A percentile compares a stretch with the other conserved stretches of the same genome.
Conservation (phyloP, 257 asterid species). For the Solanum peruvianum region DNA sequence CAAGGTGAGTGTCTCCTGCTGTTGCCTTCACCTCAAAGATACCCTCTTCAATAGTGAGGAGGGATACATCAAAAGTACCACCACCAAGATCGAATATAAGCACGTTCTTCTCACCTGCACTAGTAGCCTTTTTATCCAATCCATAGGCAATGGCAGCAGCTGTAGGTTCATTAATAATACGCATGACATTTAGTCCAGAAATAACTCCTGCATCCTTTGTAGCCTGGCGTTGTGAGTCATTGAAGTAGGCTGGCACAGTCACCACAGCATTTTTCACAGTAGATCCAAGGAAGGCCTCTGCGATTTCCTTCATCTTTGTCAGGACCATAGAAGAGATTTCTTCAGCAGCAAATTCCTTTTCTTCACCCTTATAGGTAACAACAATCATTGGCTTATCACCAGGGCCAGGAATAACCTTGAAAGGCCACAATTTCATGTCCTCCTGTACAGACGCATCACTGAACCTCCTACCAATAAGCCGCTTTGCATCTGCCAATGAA, state of each 20-base stretch:
- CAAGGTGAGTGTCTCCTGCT: conserved; percentile 34
- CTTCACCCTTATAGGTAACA: conserved; percentile 21
- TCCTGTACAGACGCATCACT: conserved; percentile 11
- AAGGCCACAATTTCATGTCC: conserved; percentile 18
- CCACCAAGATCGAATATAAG: conserved; percentile 32
- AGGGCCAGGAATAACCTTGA: conserved; percentile 16
- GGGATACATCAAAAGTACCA: conserved; percentile 34
- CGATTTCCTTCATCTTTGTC: conserved; percentile 17
- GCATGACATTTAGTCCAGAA: conserved; percentile 30
- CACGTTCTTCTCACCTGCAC: conserved; percentile 27
- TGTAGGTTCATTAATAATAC: conserved; percentile 30
- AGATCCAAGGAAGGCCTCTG: conserved; percentile 17
- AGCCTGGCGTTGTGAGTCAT: conserved; percentile 36
- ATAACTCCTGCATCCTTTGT: conserved; percentile 37
- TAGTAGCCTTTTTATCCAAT: conserved; percentile 29
- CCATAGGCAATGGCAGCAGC: conserved; percentile 39
- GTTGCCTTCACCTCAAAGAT: conserved; percentile 32
- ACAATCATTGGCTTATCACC: conserved; percentile 22
- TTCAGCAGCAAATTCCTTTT: conserved; percentile 17
- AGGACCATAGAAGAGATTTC: conserved; percentile 19
- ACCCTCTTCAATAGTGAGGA: conserved; percentile 31
- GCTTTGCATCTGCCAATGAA: conserved; percentile 10
- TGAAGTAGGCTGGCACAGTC: conserved; percentile 35
- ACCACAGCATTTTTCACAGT: conserved; percentile 30
- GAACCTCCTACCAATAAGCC: conserved; percentile 19